A percentile compares a stretch with the other conserved stretches of the same genome.
Evolutionary conservation across 352 stramenopile genomes (phyloP).

Genomic region (Phytophthora syringae): DNA sequence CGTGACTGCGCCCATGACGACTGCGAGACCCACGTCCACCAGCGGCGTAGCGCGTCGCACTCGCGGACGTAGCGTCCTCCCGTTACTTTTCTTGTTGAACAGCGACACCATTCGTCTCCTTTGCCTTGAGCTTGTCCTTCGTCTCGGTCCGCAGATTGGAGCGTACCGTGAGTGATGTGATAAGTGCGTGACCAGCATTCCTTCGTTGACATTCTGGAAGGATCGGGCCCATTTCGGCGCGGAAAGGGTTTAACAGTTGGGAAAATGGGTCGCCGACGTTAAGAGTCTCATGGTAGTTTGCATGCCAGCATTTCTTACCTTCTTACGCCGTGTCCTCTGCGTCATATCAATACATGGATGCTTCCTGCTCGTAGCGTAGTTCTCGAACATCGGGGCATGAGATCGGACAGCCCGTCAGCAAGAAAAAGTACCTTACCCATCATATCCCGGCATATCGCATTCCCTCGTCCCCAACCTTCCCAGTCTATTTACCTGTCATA

Average conservation of each 20-base stretch:
- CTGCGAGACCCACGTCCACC: constrained; percentile 64
- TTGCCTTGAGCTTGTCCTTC: background rate
- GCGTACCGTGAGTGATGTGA: background rate
- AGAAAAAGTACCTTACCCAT: constrained; percentile 16
- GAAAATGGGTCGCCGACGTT: background rate
- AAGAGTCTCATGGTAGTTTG: no score
- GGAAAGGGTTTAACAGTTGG: constrained; percentile 1
- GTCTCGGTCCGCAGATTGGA: background rate
- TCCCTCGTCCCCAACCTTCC: no score
- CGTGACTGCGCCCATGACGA: constrained; percentile 59
- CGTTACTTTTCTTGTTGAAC: constrained; percentile 58
- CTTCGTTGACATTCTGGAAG: constrained; percentile 34
- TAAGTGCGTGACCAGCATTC: constrained; percentile 37
- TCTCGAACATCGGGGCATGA: constrained; percentile 25
- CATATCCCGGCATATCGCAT: no score
- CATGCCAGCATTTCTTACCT: background rate
- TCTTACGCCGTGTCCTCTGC: background rate
- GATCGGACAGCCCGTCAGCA: constrained; percentile 22
- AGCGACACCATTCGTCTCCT: constrained; percentile 35
- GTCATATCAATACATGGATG: background rate
- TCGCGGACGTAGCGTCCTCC: constrained; percentile 55
- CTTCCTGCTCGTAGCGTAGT: background rate
- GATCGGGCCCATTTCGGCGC: no score
- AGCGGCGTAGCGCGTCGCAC: constrained; percentile 60
- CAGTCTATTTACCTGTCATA: no score